Evolutionary conservation across 2,329 filamentous ascomycete species (phyloP), one percentile per base, ranked within the genome.

Genomic region (Paecilomyces sp.): DNA sequence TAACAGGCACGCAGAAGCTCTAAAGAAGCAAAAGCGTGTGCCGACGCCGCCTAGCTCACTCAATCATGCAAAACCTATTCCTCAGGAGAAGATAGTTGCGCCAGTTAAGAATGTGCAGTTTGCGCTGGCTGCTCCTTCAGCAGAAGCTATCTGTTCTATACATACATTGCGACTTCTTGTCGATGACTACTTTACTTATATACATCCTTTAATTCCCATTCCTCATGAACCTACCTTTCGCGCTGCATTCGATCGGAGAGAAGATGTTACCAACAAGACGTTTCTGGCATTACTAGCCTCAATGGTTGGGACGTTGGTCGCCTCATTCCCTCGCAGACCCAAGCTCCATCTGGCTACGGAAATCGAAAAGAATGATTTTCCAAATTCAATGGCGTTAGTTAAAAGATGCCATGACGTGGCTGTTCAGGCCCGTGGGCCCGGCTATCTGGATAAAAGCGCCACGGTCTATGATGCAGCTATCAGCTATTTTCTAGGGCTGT

Each of bases 1-100:
- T 33, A 89, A 88, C 66, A 77, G 82, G 63, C 85, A 88, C 75
- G 85, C 85, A 18, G 86, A 88, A 75, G 84, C 83, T 22, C 82
- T 88, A 67, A 88, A 88, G 76, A 84, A 81, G 67, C 81, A 83
- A 58, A 80, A 82, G 52, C 70, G 85, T 3, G 82, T 79, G 31
- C 55, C 65, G 6, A 64, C 66, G 4, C 62, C 68, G 9, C 65
- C 64, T 56, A 61, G 60, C n/a, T 77, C 78, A 12, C 77, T 78
- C 7, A 73, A 71, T 47, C 68, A 74, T 24, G 75, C 80, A 12
- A 76, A 75, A 24, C 72, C 73, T 24, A 74, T 66, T 50, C 77
- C 80, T 30, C n/a, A 53, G 22, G 24, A 5, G 13, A 53, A 28
- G 13, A 63, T 66, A 24, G 58, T 63, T 47, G 4, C n/a, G 8